Evolutionary conservation across 768 basidiomycete species (phyloP).

Genomic region (Boletus tomentosulus): DNA sequence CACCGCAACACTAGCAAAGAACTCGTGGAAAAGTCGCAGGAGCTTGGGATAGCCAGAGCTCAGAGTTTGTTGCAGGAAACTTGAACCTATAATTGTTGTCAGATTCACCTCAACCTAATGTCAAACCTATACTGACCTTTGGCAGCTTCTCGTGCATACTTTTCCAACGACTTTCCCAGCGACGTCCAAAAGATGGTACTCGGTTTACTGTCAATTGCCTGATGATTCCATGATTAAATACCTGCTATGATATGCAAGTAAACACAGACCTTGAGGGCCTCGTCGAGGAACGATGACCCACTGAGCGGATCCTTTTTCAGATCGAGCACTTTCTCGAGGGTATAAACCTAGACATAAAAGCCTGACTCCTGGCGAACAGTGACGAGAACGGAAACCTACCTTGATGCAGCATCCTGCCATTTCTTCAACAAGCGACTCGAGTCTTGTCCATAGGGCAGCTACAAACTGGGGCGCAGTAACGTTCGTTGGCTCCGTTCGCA

Average conservation of each 20-base stretch:
- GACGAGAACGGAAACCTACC: slow-evolving; percentile 33
- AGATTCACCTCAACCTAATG: background rate
- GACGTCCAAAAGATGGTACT: slow-evolving; percentile 90
- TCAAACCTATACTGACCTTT: slow-evolving; percentile 49
- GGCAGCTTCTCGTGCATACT: slow-evolving; percentile 72
- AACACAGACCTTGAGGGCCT: slow-evolving; percentile 77
- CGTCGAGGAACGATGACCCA: slow-evolving; percentile 79
- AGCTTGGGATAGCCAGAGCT: slow-evolving; percentile 83
- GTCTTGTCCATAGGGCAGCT: slow-evolving; percentile 46
- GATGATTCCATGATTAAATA: slow-evolving; percentile 5
- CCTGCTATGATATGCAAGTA: background rate
- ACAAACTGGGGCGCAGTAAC: slow-evolving; percentile 85
- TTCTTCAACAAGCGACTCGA: slow-evolving; percentile 79
- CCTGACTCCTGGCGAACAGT: background rate
- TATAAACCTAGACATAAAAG: slow-evolving; percentile 65
- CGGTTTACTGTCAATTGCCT: slow-evolving; percentile 89
- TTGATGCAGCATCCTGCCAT: slow-evolving; percentile 91
- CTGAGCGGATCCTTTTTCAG: slow-evolving; percentile 82
- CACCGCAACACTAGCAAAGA: slow-evolving; percentile 92
- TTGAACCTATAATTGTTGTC: slow-evolving; percentile 54
- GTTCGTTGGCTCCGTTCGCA: slow-evolving; percentile 87
- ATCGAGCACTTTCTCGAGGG: slow-evolving; percentile 88
- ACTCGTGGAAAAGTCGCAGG: slow-evolving; percentile 90
- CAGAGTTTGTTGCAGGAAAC: slow-evolving; percentile 88
- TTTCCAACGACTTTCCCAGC: slow-evolving; percentile 76